Evolutionary conservation across 1,284 basidiomycete species (phyloP), one percentile per base, ranked within the genome.

Genomic region (Gymnopus androsaceus): DNA sequence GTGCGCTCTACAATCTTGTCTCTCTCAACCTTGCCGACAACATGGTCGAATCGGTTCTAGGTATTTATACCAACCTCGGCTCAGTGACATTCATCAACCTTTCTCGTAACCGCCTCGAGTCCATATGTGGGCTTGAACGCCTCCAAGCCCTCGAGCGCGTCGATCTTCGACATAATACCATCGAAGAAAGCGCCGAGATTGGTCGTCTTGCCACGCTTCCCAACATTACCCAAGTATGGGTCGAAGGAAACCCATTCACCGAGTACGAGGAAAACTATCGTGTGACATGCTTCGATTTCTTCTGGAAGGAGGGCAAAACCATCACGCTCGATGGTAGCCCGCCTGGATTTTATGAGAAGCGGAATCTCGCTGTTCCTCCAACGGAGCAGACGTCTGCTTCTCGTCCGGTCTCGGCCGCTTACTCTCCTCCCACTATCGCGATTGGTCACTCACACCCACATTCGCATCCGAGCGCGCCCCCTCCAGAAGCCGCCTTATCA

Each of bases 41-140:
- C 75, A 90, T 98, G 83, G 95, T 99, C 63, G 94, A 96, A 65
- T 95, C 95, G 5, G 90, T 98, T 15, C 81, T 95, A 3, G 92
- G 91, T 27, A 94, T 95, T 50, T 90, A 93, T 66, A 82, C 82
- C 33, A 82, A 85, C 56, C 80, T 96, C n/a, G 91, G 92, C 2
- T 86, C 88, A 59, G 78, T 95, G 37, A 76, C 87, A 19, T 78
- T 79, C 4, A 75, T 97, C 63, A 93, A 94, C 68, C 79, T 97
- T 15, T 81, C 90, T 0, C 77, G 79, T 54, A 99, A 99, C 67
- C 86, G 96, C 1, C 83, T 98, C 46, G 93, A 96, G 66, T 95
- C 92, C 21, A 83, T 99, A 51, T 95, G 94, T 61, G 96, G 96
- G 3, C 79, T 98, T 4, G 96, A 99, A 71, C 84, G 95, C 6